Base-by-base conservation (phyloP, 805 yeast genomes). In the Soucietia sequanensis region DNA sequence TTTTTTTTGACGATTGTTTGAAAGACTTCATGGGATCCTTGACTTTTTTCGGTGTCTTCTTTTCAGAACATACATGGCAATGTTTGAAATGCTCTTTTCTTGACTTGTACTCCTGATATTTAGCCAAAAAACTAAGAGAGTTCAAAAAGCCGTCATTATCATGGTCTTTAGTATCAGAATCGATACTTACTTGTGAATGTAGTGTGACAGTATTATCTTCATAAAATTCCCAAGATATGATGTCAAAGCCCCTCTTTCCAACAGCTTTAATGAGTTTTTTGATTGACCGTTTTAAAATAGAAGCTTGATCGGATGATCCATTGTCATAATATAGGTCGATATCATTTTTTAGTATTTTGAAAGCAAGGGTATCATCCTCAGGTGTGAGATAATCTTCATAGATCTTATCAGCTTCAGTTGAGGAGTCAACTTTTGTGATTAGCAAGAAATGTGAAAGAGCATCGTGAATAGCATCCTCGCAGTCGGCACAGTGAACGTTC, bases 401-500 rank as follows among this genome's bases (percentile, higher is more conserved):
- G 3, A 45, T 28, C 8, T 27, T 30, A 17, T 40, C 38, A 14
- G 42, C 41, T 2, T 36, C 35, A 12, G 15, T 24, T 11, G 37
- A 11, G 12, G 31, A 29, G 16, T n/a, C n/a, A n/a, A n/a, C n/a
- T n/a, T n/a, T n/a, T n/a, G n/a, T n/a, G n/a, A n/a, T n/a, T n/a
- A 21, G 11, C 8, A 54, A 53, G 18, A 47, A 33, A 10, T 48
- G 37, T 4, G 55, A 30, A 10, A 75, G 38, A 1, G 56, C 39
- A 5, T 43, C 35, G 12, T 45, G 43, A 14, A 79, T 60, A 9
- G 66, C 52, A 3, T 43, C 42, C 39, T 68, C 73, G 47, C 85
- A 80, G 24, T 71, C 72, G 3, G 58, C 60, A 47, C 85, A 80
- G 48, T 79, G 84, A 24, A 79, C 62, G 42, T 80, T 79, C 3